phyloP scores from a whole-genome alignment of 495 filamentous ascomycete genomes.

The Parmelia sp. region DNA sequence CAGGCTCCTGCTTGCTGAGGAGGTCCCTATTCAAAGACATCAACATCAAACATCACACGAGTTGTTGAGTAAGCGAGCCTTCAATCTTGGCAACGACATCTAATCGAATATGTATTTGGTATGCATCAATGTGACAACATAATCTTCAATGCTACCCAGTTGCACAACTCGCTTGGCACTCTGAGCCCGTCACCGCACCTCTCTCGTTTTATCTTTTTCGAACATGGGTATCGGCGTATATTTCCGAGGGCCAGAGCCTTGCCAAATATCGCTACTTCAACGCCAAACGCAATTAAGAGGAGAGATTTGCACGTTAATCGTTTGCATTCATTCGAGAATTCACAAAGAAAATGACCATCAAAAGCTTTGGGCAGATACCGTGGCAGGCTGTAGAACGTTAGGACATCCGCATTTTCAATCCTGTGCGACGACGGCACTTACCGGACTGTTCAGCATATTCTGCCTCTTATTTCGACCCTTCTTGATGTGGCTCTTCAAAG shows the following conservation, averaged over 20 bases:
- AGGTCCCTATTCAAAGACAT: background rate
- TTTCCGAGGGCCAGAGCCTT: conserved; percentile 3
- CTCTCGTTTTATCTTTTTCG: background rate
- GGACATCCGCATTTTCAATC: background rate
- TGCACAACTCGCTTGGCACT: background rate
- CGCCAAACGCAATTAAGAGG: background rate
- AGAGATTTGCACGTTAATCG: conserved; percentile 8
- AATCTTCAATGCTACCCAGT: conserved; percentile 2
- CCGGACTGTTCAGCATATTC: conserved; percentile 88
- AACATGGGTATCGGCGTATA: conserved; percentile 1
- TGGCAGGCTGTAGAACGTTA: conserved; percentile 36
- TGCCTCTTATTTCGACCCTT: conserved; percentile 88
- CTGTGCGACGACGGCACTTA: conserved; percentile 41
- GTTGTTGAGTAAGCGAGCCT: background rate
- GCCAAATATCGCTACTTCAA: background rate
- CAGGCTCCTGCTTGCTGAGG: background rate
- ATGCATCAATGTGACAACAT: conserved; percentile 5
- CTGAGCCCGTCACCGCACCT: background rate
- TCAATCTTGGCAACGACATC: background rate
- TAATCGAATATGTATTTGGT: conserved; percentile 7
- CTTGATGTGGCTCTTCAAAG: conserved; percentile 98
- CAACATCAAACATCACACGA: background rate
- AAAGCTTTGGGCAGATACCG: conserved; percentile 45
- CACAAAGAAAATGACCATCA: conserved; percentile 17
- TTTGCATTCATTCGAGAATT: background rate